phyloP scores from a whole-genome alignment of 805 yeast species.

The Candida tallmaniae region DNA sequence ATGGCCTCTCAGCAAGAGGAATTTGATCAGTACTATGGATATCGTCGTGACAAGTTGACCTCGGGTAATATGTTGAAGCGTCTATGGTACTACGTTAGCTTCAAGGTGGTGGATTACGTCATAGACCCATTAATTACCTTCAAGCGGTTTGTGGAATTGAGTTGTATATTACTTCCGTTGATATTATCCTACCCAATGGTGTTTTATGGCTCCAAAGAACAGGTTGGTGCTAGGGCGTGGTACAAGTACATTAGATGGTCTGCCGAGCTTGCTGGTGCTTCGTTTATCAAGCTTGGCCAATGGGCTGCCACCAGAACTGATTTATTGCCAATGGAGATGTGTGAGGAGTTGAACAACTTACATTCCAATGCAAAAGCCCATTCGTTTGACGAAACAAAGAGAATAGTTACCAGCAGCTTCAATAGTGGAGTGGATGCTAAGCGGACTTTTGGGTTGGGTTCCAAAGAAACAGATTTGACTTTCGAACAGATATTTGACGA shows the following conservation, averaged over 20 bases:
- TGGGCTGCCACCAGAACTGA: slow-evolving; percentile 99
- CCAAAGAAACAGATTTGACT: slow-evolving; percentile 19
- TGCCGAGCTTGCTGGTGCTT: slow-evolving; percentile 87
- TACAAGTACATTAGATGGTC: slow-evolving; percentile 56
- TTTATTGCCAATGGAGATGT: slow-evolving; percentile 74
- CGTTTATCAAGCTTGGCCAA: slow-evolving; percentile 89
- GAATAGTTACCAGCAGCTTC: slow-evolving; percentile 56
- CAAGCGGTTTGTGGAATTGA: slow-evolving; percentile 64
- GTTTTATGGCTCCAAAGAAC: slow-evolving; percentile 45
- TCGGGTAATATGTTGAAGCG: slow-evolving; percentile 23
- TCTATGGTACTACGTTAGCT: slow-evolving; percentile 37
- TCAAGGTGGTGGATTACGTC: slow-evolving; percentile 47
- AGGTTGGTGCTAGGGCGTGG: slow-evolving; percentile 67
- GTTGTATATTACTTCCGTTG: slow-evolving; percentile 66
- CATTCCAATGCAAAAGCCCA: slow-evolving; percentile 86
- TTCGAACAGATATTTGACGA: slow-evolving; percentile 80
- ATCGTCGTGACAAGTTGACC: slow-evolving; percentile 23
- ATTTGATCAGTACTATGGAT: slow-evolving; percentile 27
- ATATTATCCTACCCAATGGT: slow-evolving; percentile 61
- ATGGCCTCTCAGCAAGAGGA: slow-evolving; percentile 56
- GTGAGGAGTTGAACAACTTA: slow-evolving; percentile 67
- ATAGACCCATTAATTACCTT: slow-evolving; percentile 68
- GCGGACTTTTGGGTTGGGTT: too few species aligned
- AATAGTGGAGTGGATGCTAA: slow-evolving; percentile 20
- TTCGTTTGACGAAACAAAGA: slow-evolving; percentile 54